Conservation (phyloP, 1,284 basidiomycete genomes). For the Puccinia polysora region DNA sequence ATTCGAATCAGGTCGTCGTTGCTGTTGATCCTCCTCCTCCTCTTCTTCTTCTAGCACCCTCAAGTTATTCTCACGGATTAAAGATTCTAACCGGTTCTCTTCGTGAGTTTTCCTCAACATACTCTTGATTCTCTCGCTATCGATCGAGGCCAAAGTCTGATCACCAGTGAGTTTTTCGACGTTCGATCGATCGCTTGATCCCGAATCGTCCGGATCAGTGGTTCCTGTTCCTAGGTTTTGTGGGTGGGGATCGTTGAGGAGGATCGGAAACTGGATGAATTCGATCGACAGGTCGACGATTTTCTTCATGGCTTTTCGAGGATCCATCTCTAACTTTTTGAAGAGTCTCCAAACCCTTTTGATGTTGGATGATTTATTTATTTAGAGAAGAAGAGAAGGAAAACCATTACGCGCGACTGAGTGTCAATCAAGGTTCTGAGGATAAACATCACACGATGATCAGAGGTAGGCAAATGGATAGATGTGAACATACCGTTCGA, state of each 20-base stretch:
- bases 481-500: constrained; percentile 35
- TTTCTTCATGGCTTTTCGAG: constrained; percentile 2
- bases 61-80: too few species aligned
- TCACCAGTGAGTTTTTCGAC: too few species aligned
- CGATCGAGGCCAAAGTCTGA: too few species aligned
- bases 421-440: too few species aligned
- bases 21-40: too few species aligned
- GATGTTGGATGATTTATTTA: neutral
- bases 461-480: too few species aligned
- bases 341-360: constrained; percentile 10
- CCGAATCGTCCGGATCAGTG: neutral
- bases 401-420: too few species aligned
- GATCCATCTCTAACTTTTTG: constrained; percentile 2
- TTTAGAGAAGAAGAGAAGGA: neutral
- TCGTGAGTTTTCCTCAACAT: too few species aligned
- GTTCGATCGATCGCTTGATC: neutral
- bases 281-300: neutral
- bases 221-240: neutral
- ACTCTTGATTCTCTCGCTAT: too few species aligned
- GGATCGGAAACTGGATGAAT: neutral
- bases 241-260: neutral
- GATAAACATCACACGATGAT: too few species aligned
- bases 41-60: too few species aligned
- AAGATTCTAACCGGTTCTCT: too few species aligned
- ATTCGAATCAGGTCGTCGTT: neutral